phyloP scores from a whole-genome alignment of 805 yeast genomes.

The Vanderwaltozyma polyspora region DNA sequence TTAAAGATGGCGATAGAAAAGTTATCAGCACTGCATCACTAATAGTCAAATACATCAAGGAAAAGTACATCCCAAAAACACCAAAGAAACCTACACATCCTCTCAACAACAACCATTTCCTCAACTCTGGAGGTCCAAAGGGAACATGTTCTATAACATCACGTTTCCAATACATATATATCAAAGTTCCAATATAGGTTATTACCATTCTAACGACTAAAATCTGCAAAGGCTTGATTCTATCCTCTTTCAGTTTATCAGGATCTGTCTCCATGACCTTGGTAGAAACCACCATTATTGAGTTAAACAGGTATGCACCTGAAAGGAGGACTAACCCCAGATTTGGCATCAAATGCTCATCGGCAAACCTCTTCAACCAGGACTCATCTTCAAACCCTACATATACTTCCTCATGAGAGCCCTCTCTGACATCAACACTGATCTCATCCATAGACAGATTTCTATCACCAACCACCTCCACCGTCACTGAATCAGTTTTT shows the following conservation, averaged over 20 bases:
- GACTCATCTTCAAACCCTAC: background rate
- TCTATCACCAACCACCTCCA: background rate
- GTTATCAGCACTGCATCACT: conserved; percentile 74
- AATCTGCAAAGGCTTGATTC: conserved; percentile 63
- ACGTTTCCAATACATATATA: conserved; percentile 39
- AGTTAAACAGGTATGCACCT: conserved; percentile 57
- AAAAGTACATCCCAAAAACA: conserved; percentile 63
- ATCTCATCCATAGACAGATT: background rate
- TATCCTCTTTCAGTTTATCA: conserved; percentile 31
- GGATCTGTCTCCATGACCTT: conserved; percentile 59
- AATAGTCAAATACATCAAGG: conserved; percentile 58
- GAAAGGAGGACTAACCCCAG: conserved; percentile 50
- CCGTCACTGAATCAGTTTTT: background rate
- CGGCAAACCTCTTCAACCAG: background rate
- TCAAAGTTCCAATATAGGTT: conserved; percentile 48
- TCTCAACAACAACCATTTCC: conserved; percentile 43
- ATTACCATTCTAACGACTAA: conserved; percentile 63
- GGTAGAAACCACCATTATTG: conserved; percentile 63
- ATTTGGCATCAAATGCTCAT: conserved; percentile 25
- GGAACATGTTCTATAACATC: conserved; percentile 45
- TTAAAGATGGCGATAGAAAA: conserved; percentile 63
- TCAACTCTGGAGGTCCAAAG: conserved; percentile 50
- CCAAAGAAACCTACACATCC: conserved; percentile 70
- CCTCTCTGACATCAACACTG: background rate
- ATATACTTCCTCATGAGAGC: background rate